Percentiles rank a stretch among this genome's conserved stretches.
Conservation (phyloP, 2,329 filamentous ascomycete species). For the Basipetospora chlamydospora region DNA sequence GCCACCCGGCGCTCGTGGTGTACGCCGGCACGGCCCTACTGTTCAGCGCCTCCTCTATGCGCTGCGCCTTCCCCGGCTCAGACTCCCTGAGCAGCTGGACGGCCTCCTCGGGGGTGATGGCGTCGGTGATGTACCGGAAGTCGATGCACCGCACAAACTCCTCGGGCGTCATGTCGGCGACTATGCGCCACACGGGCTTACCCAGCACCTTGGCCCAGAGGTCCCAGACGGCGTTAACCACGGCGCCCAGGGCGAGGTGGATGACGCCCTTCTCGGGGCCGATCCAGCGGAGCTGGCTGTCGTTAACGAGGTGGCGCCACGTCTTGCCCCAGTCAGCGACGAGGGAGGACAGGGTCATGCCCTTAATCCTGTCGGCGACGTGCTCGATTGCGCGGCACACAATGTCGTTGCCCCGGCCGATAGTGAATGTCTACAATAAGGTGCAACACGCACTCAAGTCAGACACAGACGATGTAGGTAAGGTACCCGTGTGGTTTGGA, state of each 20-base stretch:
- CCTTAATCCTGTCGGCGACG: slow-evolving; percentile 61
- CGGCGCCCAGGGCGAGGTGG: slow-evolving; percentile 75
- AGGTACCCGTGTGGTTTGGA: not conserved
- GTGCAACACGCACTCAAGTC: not conserved
- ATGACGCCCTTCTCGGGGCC: slow-evolving; percentile 90
- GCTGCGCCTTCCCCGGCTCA: slow-evolving; percentile 52
- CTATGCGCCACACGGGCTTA: slow-evolving; percentile 83
- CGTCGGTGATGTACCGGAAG: slow-evolving; percentile 89
- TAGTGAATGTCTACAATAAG: slow-evolving; percentile 51
- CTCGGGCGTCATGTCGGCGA: slow-evolving; percentile 79
- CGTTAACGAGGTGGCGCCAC: slow-evolving; percentile 82
- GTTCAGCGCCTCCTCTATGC: slow-evolving; percentile 58
- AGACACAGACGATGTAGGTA: not conserved
- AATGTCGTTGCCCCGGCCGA: slow-evolving; percentile 82
- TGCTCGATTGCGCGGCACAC: slow-evolving; percentile 74
- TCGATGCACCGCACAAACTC: slow-evolving; percentile 81
- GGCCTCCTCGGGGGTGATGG: slow-evolving; percentile 76
- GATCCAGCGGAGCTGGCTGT: slow-evolving; percentile 86
- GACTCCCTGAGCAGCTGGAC: slow-evolving; percentile 52
- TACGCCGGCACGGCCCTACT: slow-evolving; percentile 75
- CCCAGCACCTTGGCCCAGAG: slow-evolving; percentile 79
- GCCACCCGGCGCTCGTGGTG: slow-evolving; percentile 80
- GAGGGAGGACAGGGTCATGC: slow-evolving; percentile 61
- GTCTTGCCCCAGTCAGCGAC: slow-evolving; percentile 74
- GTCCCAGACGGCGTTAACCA: slow-evolving; percentile 88